Conservation (phyloP, 352 stramenopile species). For the Phytophthora pseudosyringae region DNA sequence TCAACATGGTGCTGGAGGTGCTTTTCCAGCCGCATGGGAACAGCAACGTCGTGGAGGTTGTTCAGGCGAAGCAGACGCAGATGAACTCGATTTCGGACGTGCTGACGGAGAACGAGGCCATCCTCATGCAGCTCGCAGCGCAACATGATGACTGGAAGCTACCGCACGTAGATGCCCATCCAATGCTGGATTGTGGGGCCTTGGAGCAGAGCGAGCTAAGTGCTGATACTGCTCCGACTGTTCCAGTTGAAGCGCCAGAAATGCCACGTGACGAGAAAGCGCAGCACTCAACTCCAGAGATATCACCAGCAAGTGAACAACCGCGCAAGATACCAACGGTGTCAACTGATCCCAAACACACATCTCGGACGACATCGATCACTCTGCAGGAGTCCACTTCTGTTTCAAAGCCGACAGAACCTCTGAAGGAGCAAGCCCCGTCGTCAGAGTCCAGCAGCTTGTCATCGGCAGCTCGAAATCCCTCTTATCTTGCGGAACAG, state of each 20-base stretch:
- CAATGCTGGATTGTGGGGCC: not conserved
- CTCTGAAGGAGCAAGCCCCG: not conserved
- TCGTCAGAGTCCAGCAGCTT: not conserved
- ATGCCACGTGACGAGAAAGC: not conserved
- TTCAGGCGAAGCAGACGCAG: slow-evolving; percentile 47
- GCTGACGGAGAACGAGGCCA: slow-evolving; percentile 65
- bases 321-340: not conserved
- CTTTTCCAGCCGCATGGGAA: slow-evolving; percentile 54
- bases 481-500: not conserved
- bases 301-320: not conserved
- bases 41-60: slow-evolving; percentile 32
- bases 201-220: not conserved
- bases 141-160: slow-evolving; percentile 16
- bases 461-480: not conserved
- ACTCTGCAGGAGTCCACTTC: not conserved
- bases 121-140: slow-evolving; percentile 52
- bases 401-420: not conserved
- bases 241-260: not conserved
- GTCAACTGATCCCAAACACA: not conserved
- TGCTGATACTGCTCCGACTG: no score
- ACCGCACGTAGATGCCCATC: not conserved
- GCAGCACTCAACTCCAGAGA: not conserved
- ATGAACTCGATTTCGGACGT: slow-evolving; percentile 59
- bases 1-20: slow-evolving; percentile 68
- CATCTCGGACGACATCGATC: not conserved